A percentile compares a stretch with the other conserved stretches of the same genome.
These are phyloP conservation scores for Debaryomyces coudertii DNA, from an alignment of 1,139 yeast genomes.

Conservation along the genomic window DNA sequence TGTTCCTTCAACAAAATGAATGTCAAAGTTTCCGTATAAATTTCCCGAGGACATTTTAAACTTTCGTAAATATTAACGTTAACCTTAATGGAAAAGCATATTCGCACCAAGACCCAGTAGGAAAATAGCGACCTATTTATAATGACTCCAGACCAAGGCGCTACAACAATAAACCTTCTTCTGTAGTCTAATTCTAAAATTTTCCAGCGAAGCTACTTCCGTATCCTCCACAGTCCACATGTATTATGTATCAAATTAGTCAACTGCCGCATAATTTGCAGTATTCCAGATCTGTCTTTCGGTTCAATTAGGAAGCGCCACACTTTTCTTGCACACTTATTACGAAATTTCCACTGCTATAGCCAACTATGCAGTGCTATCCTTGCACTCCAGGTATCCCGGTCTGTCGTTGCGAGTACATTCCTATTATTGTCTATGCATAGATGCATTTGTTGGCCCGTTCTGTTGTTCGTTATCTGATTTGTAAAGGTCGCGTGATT, in stretches of 20 bases:
- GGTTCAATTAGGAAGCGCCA: conserved; percentile 1
- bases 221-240: not conserved
- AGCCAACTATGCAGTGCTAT: not conserved
- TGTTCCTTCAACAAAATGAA: conserved; percentile 36
- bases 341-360: not conserved
- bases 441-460: not conserved
- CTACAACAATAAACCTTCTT: not conserved
- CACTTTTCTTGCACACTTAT: not conserved
- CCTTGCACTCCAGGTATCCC: not conserved
- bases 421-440: not conserved
- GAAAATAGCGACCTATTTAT: not conserved
- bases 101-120: not conserved
- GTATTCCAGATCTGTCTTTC: not conserved
- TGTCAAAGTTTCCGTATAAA: conserved; percentile 42
- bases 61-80: not conserved
- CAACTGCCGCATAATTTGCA: not conserved
- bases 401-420: not conserved
- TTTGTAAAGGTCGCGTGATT: not conserved
- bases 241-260: not conserved
- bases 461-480: not conserved
- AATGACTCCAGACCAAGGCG: not conserved
- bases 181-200: not conserved
- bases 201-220: not conserved
- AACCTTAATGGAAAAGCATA: not conserved
- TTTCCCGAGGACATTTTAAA: conserved; percentile 11